Evolutionary conservation across 192 early-diverging fungal species (phyloP), one percentile per base, ranked within the genome.

Genomic region (Coemansia sp.): DNA sequence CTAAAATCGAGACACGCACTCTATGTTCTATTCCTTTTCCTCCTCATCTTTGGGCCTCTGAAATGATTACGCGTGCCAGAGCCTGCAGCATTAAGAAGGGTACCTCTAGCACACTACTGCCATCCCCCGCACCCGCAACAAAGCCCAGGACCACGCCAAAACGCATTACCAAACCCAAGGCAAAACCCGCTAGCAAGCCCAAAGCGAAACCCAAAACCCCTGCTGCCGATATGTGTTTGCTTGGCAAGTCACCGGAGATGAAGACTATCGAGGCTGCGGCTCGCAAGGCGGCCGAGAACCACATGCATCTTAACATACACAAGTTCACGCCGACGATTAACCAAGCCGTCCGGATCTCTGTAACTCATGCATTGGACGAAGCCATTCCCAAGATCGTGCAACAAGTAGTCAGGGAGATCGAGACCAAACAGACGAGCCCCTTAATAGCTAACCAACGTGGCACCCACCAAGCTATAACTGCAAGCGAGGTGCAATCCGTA

Each of bases 401-500:
- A 31, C 20, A 45, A 14, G 60, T 48, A 1, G 42, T 62, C 14
- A 46, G 18, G 28, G 31, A 48, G 16, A 62, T 45, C 28, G 42
- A 62, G 31, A 11, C 31, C n/a, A 46, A 43, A 31, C 40, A 33
- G 46, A 18, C 10, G 10, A 34, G 20, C 23, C 21, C 45, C 20
- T 62, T 13, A 21, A 42, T 26, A 4, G 13, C n/a, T 2, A 42
- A 24, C 37, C 42, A 40, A 8, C 13, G 53, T 11, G 9, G 9
- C n/a, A n/a, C n/a, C 45, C 74, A 74, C 62, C 40, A 53, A 26
- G 4, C 43, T 2, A 24, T 80, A 16, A 80, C 72, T 3, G 38
- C 66, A 24, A 31, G 43, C 0, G 77, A 80, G 53, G 24, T 74
- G 10, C 16, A 45, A 16, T 38, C 50, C 7, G 77, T 80, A 14